Evolutionary conservation across 2,329 filamentous ascomycete species (phyloP).

Genomic region (Fusarium nurragi): DNA sequence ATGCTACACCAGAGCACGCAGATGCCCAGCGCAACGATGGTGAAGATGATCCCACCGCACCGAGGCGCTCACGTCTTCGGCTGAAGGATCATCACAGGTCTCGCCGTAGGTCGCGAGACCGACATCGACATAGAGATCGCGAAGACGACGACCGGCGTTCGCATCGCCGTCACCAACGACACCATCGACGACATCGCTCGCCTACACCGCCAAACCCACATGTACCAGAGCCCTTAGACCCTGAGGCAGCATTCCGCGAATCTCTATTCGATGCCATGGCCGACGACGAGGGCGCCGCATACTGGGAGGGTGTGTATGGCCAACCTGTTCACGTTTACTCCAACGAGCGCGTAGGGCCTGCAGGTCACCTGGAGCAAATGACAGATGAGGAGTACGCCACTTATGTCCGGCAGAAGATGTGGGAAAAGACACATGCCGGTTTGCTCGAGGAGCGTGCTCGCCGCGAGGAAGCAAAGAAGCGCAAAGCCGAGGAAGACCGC

Average conservation of each 20-base stretch:
- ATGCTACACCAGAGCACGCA: constrained; percentile 8
- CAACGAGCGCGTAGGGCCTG: constrained; percentile 55
- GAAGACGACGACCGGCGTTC: constrained; percentile 41
- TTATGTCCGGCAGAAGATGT: constrained; percentile 90
- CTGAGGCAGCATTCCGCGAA: constrained; percentile 84
- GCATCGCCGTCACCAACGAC: constrained; percentile 46
- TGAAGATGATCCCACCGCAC: constrained; percentile 36
- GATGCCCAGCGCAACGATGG: constrained; percentile 25
- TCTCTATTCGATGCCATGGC: constrained; percentile 97
- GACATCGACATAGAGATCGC: constrained; percentile 19
- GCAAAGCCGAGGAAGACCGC: constrained; percentile 61
- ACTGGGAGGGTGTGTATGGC: constrained; percentile 97
- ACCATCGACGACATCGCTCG: constrained; percentile 52
- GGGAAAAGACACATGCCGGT: constrained; percentile 91
- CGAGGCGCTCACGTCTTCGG: constrained; percentile 48
- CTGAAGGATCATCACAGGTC: constrained; percentile 47
- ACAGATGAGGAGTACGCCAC: constrained; percentile 90
- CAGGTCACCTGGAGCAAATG: constrained; percentile 80
- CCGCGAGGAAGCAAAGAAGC: constrained; percentile 62
- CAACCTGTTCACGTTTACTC: constrained; percentile 89
- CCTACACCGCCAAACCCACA: constrained; percentile 59
- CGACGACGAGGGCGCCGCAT: constrained; percentile 93
- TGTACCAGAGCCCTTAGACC: constrained; percentile 62
- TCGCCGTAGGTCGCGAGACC: constrained; percentile 40
- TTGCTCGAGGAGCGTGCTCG: constrained; percentile 78